Percentiles rank a stretch among this genome's conserved stretches.
phyloP scores from a whole-genome alignment of 2,329 filamentous ascomycete genomes.

The Nannizzia gypsea region DNA sequence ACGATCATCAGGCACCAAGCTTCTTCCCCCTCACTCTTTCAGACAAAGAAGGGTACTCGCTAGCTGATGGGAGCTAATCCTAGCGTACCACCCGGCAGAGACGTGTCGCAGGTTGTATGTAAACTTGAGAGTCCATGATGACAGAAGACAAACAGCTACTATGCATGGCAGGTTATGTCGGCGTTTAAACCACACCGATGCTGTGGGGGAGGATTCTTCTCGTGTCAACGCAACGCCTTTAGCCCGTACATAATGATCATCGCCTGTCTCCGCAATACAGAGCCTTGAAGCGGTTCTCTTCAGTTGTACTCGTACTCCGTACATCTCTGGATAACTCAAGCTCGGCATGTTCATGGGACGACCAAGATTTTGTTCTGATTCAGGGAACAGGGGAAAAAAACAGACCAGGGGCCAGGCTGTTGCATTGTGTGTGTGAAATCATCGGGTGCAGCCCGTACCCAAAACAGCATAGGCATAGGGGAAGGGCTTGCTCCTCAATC shows the following conservation, averaged over 20 bases:
- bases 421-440: background rate
- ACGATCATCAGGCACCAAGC: slow-evolving; percentile 4
- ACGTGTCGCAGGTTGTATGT: background rate
- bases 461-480: background rate
- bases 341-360: background rate
- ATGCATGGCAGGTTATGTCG: background rate
- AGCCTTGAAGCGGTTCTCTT: background rate
- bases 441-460: background rate
- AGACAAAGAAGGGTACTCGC: background rate
- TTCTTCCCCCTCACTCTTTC: background rate
- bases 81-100: background rate
- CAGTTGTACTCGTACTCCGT: too few species aligned
- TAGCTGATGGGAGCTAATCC: background rate
- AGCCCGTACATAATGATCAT: background rate
- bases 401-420: background rate
- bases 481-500: background rate
- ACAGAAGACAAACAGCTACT: background rate
- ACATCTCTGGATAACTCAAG: background rate
- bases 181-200: background rate
- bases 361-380: background rate
- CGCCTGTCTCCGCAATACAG: background rate
- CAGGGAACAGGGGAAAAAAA: background rate
- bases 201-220: background rate
- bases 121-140: background rate
- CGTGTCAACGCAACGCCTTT: background rate